These are phyloP conservation scores for Euphorbia peplus DNA, from an alignment of 345 rosid genomes.

Conservation along the genomic window DNA sequence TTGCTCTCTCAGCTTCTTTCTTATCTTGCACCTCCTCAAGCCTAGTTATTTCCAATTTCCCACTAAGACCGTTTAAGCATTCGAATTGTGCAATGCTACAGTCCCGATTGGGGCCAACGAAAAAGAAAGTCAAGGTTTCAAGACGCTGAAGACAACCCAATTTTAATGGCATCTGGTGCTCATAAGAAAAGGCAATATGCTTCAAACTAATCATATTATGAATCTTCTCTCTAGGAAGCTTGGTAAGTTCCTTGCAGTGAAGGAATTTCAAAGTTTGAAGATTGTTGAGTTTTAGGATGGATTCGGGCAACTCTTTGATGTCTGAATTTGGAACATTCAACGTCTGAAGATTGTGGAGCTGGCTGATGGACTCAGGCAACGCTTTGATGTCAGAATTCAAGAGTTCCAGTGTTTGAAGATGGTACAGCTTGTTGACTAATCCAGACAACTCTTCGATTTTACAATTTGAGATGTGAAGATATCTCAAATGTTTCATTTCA, in stretches of 20 bases:
- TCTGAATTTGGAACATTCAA: constrained; percentile 3
- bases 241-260: not conserved
- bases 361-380: no score
- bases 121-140: not conserved
- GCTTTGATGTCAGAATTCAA: no score
- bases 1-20: not conserved
- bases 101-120: not conserved
- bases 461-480: constrained; percentile 18
- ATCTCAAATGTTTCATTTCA: constrained; percentile 20
- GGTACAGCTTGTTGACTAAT: no score
- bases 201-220: not conserved
- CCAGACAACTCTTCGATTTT: not conserved
- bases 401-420: no score
- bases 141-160: not conserved
- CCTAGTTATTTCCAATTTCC: not conserved
- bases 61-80: constrained; percentile 3
- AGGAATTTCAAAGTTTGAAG: not conserved
- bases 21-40: not conserved
- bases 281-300: constrained; percentile 3
- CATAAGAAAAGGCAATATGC: not conserved
- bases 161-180: not conserved
- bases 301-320: not conserved
- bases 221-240: not conserved
- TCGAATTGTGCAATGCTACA: not conserved
- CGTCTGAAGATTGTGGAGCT: no score